These are phyloP conservation scores for Fagus sylvatica DNA, from an alignment of 306 rosid species.

Conservation along the genomic window DNA sequence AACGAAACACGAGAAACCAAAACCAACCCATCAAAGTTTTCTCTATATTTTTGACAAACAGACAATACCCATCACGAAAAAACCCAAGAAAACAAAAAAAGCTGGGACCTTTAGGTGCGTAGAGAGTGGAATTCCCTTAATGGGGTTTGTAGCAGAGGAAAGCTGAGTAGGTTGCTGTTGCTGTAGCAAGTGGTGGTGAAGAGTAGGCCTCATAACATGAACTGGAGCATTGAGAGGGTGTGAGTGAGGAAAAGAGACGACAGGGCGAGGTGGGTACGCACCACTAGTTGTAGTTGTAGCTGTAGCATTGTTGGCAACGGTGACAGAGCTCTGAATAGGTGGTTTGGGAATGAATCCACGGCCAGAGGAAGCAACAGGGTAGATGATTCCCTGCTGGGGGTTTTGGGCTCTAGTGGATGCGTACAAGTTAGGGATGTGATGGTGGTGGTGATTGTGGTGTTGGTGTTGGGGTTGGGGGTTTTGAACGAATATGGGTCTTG, in stretches of 20 bases:
- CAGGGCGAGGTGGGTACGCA: constrained; percentile 39
- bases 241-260: constrained; percentile 31
- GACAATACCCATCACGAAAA: not conserved
- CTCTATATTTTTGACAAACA: too few species aligned
- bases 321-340: constrained; percentile 33
- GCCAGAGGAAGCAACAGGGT: constrained; percentile 61
- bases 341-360: constrained; percentile 47
- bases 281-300: not conserved
- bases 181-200: constrained; percentile 38
- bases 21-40: too few species aligned
- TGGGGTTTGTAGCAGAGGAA: constrained; percentile 17
- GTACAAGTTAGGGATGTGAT: constrained; percentile 30
- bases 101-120: constrained; percentile 44
- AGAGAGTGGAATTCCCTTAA: constrained; percentile 41
- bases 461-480: constrained; percentile 38
- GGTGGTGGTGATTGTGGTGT: constrained; percentile 21
- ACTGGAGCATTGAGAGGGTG: constrained; percentile 32
- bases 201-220: constrained; percentile 39
- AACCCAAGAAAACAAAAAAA: not conserved
- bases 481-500: constrained; percentile 36
- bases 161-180: constrained; percentile 28
- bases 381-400: constrained; percentile 38
- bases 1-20: too few species aligned
- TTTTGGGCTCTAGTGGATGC: constrained; percentile 38
- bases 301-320: constrained; percentile 35